Percentiles rank a stretch among this genome's conserved stretches.
These are phyloP conservation scores for Magnaporthales sp. DNA, from an alignment of 2,329 filamentous ascomycete species.

Conservation along the genomic window DNA sequence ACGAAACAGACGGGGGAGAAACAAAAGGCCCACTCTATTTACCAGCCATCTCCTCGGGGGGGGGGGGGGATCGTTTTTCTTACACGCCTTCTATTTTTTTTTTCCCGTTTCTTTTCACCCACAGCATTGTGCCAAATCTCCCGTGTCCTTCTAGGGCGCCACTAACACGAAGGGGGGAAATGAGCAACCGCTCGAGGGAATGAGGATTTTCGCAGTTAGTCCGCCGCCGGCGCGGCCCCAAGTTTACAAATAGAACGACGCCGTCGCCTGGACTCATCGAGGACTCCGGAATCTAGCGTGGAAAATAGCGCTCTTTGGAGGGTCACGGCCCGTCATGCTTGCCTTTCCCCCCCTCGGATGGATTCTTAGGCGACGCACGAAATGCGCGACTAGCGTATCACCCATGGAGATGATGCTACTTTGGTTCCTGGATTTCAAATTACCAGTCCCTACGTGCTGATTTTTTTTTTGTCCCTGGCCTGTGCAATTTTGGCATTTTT, in stretches of 20 bases:
- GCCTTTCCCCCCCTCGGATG: background rate
- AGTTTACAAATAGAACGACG: background rate
- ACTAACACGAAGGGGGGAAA: background rate
- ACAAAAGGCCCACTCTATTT: background rate
- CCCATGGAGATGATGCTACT: background rate
- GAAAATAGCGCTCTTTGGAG: background rate
- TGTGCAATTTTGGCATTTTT: background rate
- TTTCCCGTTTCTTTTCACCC: background rate
- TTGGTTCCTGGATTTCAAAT: background rate
- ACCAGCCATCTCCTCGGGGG: background rate
- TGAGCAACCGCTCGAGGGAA: background rate
- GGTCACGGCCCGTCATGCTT: background rate
- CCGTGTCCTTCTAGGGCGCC: background rate
- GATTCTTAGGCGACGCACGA: background rate
- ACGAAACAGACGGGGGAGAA: background rate
- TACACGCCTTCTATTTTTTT: too few relatives aligned
- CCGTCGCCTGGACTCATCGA: background rate
- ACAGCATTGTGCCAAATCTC: background rate
- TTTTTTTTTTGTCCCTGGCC: background rate
- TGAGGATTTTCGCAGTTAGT: background rate
- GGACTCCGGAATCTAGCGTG: background rate
- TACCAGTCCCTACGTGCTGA: too few relatives aligned
- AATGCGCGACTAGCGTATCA: background rate
- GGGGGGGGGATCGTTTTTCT: too few relatives aligned
- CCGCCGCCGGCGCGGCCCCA: background rate